Evolutionary conservation across 108 stramenopile genomes (phyloP).

Genomic region (Poteriospumella lacustris): DNA sequence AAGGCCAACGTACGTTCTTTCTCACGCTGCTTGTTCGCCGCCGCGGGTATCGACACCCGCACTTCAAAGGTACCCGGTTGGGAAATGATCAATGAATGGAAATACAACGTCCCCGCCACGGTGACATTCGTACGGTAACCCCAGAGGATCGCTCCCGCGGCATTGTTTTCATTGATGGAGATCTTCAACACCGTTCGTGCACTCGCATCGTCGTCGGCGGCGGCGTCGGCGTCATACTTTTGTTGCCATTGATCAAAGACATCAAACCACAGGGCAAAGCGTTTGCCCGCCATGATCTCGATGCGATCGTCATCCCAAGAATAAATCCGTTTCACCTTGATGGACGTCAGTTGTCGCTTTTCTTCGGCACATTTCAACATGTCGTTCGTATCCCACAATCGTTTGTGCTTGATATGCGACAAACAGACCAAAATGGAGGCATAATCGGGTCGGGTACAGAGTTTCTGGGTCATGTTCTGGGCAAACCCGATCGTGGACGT

Average conservation of each 20-base stretch:
- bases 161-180: slow-evolving; percentile 15
- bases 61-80: background rate
- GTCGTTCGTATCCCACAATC: background rate
- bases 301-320: background rate
- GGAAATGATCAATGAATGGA: background rate
- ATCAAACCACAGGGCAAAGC: background rate
- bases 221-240: background rate
- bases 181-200: background rate
- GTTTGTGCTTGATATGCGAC: background rate
- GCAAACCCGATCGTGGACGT: too few relatives aligned
- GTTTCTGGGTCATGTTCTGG: too few relatives aligned
- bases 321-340: background rate
- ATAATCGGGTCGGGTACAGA: background rate
- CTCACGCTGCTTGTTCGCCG: background rate
- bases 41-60: background rate
- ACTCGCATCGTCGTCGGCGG: background rate
- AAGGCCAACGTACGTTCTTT: background rate
- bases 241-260: slow-evolving; percentile 1
- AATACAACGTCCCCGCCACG: background rate
- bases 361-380: background rate
- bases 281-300: background rate
- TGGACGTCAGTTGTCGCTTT: background rate
- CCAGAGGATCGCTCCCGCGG: background rate
- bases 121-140: background rate
- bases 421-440: background rate